Conservation (phyloP, 169 alveolate genomes). For the Babesia ovis region DNA sequence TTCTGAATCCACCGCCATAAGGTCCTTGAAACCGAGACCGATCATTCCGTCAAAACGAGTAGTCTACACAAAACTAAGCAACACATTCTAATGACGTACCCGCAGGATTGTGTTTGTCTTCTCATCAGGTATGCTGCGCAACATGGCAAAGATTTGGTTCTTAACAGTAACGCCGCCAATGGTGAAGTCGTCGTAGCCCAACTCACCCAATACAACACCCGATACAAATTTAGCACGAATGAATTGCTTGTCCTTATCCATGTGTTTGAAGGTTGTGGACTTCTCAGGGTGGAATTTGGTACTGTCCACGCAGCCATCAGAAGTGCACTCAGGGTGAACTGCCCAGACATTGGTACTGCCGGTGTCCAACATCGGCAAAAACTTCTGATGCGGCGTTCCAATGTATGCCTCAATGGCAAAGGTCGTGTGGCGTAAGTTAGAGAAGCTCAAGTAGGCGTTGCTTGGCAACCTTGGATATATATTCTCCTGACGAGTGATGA, state of each 20-base stretch:
- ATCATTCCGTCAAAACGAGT: slow-evolving; percentile 85
- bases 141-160: slow-evolving; percentile 53
- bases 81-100: slow-evolving; percentile 32
- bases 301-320: slow-evolving; percentile 61
- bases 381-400: slow-evolving; percentile 81
- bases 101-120: slow-evolving; percentile 47
- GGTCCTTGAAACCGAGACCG: slow-evolving; percentile 86
- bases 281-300: slow-evolving; percentile 52
- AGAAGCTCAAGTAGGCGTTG: slow-evolving; percentile 13
- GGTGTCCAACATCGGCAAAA: slow-evolving; percentile 82
- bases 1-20: slow-evolving; percentile 74
- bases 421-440: slow-evolving; percentile 56
- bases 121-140: slow-evolving; percentile 43
- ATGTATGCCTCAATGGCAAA: slow-evolving; percentile 71
- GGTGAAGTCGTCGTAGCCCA: slow-evolving; percentile 47
- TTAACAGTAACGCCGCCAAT: slow-evolving; percentile 50
- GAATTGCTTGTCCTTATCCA: background rate
- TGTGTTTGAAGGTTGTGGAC: slow-evolving; percentile 49
- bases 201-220: slow-evolving; percentile 70
- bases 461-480: slow-evolving; percentile 13
- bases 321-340: slow-evolving; percentile 33
- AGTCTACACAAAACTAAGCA: slow-evolving; percentile 35
- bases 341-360: slow-evolving; percentile 80
- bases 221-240: slow-evolving; percentile 66
- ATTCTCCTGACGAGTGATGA: slow-evolving; percentile 5